Evolutionary conservation across 2,329 filamentous ascomycete species (phyloP).

Genomic region (Colletotrichum sp.): DNA sequence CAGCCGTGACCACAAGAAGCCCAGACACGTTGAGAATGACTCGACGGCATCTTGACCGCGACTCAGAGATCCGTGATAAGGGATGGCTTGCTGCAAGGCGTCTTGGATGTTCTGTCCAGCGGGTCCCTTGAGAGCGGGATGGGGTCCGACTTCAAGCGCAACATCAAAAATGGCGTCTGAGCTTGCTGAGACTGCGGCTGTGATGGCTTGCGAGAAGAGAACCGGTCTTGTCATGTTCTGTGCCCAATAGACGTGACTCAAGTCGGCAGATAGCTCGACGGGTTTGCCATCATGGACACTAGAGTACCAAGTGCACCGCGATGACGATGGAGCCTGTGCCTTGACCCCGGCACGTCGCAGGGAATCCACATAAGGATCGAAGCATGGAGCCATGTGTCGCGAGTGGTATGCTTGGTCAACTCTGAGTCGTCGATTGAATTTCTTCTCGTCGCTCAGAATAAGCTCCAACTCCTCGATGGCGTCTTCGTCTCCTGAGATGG

Average conservation of each 20-base stretch:
- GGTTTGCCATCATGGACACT: neutral
- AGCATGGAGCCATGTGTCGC: slow-evolving; percentile 25
- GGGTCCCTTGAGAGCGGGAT: slow-evolving; percentile 45
- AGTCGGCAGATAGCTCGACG: slow-evolving; percentile 29
- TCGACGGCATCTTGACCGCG: slow-evolving; percentile 24
- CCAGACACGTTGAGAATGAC: slow-evolving; percentile 18
- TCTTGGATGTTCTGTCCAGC: slow-evolving; percentile 30
- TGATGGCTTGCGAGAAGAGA: slow-evolving; percentile 25
- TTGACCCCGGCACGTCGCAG: neutral
- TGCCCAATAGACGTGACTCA: slow-evolving; percentile 38
- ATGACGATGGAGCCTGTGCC: slow-evolving; percentile 28
- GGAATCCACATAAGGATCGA: neutral
- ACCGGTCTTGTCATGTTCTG: slow-evolving; percentile 33
- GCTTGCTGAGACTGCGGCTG: neutral
- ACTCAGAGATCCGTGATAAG: slow-evolving; percentile 26
- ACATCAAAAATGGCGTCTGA: slow-evolving; percentile 2
- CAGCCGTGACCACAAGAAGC: slow-evolving; percentile 26
- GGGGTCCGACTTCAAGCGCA: slow-evolving; percentile 37
- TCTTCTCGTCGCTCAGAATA: slow-evolving; percentile 20
- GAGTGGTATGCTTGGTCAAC: slow-evolving; percentile 36
- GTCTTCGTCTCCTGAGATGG: slow-evolving; percentile 31
- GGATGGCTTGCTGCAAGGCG: slow-evolving; percentile 10
- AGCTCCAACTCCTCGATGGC: slow-evolving; percentile 28
- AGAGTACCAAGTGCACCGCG: neutral
- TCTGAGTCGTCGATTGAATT: slow-evolving; percentile 24